Percentiles rank a stretch among this genome's conserved stretches.
Evolutionary conservation across 2,329 filamentous ascomycete genomes (phyloP).

Genomic region (Aspergillus chevalieri): DNA sequence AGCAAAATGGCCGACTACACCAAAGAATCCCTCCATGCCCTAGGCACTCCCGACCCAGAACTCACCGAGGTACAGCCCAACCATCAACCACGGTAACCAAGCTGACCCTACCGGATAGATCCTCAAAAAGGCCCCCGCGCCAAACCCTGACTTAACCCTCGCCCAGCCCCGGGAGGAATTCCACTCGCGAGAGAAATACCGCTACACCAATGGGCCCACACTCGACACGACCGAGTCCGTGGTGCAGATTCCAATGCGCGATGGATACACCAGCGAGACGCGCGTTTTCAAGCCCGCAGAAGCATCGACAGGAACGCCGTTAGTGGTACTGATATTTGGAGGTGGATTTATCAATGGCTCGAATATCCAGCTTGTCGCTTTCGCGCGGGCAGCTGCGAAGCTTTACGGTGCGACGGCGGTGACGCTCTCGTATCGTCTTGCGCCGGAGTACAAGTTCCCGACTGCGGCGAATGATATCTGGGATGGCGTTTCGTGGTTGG

Average conservation of each 20-base stretch:
- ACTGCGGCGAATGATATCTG: constrained; percentile 39
- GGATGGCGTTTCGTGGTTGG: constrained; percentile 43
- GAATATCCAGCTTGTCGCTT: constrained; percentile 13
- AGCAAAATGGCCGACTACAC: too few relatives aligned
- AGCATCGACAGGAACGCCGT: constrained; percentile 4
- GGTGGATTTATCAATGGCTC: constrained; percentile 20
- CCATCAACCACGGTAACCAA: too few relatives aligned
- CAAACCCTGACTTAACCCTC: too few relatives aligned
- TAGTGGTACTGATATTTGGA: constrained; percentile 19
- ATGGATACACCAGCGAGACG: constrained; percentile 10
- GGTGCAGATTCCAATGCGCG: constrained; percentile 12
- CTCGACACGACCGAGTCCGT: constrained; percentile 1
- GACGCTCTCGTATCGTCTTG: constrained; percentile 29
- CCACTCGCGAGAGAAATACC: too few relatives aligned
- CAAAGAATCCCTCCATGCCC: too few relatives aligned
- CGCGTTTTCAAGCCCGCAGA: constrained; percentile 8
- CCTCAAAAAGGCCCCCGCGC: too few relatives aligned
- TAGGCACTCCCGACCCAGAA: too few relatives aligned
- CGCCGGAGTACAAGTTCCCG: constrained; percentile 45
- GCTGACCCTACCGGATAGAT: too few relatives aligned
- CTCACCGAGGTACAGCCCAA: too few relatives aligned
- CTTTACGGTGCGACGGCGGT: constrained; percentile 17
- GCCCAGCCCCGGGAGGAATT: too few relatives aligned
- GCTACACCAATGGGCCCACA: background rate
- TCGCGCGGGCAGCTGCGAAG: constrained; percentile 12